Percentiles rank a stretch among this genome's conserved stretches.
Evolutionary conservation across 106 monocot genomes (phyloP).

Genomic region (Posidonia australis): DNA sequence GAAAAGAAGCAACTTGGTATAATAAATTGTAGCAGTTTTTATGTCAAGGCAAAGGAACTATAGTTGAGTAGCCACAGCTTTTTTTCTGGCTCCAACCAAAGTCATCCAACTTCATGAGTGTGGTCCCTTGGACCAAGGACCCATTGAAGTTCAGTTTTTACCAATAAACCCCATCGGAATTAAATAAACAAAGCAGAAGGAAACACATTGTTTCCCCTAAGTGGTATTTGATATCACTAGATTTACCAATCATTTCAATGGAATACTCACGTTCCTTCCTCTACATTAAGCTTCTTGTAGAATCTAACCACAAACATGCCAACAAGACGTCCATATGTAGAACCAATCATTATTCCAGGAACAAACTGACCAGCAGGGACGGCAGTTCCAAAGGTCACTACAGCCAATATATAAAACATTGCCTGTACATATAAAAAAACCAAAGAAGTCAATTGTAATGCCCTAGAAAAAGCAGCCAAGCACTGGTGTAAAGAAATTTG

Average conservation of each 20-base stretch:
- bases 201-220: not conserved
- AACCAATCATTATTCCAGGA: constrained; percentile 99
- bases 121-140: no score
- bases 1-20: no score
- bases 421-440: constrained; percentile 36
- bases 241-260: not conserved
- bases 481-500: no score
- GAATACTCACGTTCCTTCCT: constrained; percentile 92
- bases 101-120: no score
- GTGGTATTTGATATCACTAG: not conserved
- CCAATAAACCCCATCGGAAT: no score
- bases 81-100: no score
- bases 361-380: constrained; percentile 99
- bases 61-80: no score
- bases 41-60: no score
- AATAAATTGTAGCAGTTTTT: no score
- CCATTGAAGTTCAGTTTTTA: no score
- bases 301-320: constrained; percentile 94
- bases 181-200: no score
- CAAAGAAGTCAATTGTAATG: not conserved
- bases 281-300: constrained; percentile 83
- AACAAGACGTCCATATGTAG: constrained; percentile 95
- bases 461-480: not conserved
- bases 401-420: constrained; percentile 87
- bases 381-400: constrained; percentile 93